These are phyloP conservation scores for Boletus coccyginus DNA, from an alignment of 768 basidiomycete genomes.

Conservation along the genomic window DNA sequence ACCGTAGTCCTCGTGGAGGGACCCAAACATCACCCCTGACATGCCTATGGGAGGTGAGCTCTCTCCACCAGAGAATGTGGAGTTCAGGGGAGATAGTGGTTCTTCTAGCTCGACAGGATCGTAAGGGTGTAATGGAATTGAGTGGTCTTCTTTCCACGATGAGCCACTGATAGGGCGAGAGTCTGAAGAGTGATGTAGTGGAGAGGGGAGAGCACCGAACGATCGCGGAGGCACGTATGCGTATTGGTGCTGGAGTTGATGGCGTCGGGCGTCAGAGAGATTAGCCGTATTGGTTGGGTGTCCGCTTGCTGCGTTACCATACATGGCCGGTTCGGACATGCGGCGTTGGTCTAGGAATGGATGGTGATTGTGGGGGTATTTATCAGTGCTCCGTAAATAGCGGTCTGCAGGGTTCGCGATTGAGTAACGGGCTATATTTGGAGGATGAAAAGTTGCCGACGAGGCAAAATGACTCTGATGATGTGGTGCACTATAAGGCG, in stretches of 20 bases:
- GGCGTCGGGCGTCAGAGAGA: constrained; percentile 34
- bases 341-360: constrained; percentile 56
- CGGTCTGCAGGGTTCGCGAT: constrained; percentile 37
- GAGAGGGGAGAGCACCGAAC: constrained; percentile 37
- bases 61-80: constrained; percentile 48
- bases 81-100: constrained; percentile 54
- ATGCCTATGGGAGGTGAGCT: constrained; percentile 33
- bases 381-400: constrained; percentile 39
- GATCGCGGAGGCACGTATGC: constrained; percentile 35
- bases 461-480: constrained; percentile 45
- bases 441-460: constrained; percentile 39
- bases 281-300: constrained; percentile 32
- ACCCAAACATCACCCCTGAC: constrained; percentile 39
- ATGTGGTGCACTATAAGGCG: constrained; percentile 41
- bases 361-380: constrained; percentile 34
- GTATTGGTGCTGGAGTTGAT: constrained; percentile 43
- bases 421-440: constrained; percentile 41
- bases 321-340: constrained; percentile 65
- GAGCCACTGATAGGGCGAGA: constrained; percentile 42
- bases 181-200: constrained; percentile 45
- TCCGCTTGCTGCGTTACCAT: constrained; percentile 41
- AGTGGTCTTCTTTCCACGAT: constrained; percentile 30
- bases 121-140: constrained; percentile 33
- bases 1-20: constrained; percentile 50
- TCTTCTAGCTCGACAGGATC: constrained; percentile 40